These are phyloP conservation scores for Aschersonia sp. DNA, from an alignment of 2,329 filamentous ascomycete genomes.

Conservation along the genomic window DNA sequence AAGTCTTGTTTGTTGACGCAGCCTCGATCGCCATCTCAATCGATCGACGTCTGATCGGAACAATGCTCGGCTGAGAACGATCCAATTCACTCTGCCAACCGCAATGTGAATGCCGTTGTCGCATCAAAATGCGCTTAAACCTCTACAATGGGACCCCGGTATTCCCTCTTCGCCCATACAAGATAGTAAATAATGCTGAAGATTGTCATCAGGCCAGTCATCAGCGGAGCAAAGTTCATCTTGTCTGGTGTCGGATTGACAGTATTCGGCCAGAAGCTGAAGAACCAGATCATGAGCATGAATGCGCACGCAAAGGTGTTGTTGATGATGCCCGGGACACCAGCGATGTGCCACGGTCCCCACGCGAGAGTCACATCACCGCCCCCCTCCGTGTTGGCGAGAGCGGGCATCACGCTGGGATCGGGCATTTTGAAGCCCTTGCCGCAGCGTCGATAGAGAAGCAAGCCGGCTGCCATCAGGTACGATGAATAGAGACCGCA, in stretches of 20 bases:
- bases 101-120: neutral
- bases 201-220: conserved; percentile 24
- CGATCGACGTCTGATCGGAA: too few relatives aligned
- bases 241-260: conserved; percentile 11
- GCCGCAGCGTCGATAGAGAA: conserved; percentile 15
- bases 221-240: conserved; percentile 33
- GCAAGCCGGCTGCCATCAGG: conserved; percentile 12
- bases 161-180: conserved; percentile 23
- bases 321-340: conserved; percentile 34
- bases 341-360: conserved; percentile 41
- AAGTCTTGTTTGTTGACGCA: too few relatives aligned
- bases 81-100: neutral
- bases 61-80: too few relatives aligned
- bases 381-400: conserved; percentile 14
- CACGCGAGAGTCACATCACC: conserved; percentile 20
- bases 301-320: conserved; percentile 39
- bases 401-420: conserved; percentile 9
- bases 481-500: conserved; percentile 16
- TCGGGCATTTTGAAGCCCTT: conserved; percentile 12
- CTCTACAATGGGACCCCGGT: conserved; percentile 27
- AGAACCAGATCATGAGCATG: conserved; percentile 39
- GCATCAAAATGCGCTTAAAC: neutral
- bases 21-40: too few relatives aligned
- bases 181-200: conserved; percentile 33
- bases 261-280: conserved; percentile 33